phyloP scores from a whole-genome alignment of 75 land plant species.

The Sequoiadendron giganteum region DNA sequence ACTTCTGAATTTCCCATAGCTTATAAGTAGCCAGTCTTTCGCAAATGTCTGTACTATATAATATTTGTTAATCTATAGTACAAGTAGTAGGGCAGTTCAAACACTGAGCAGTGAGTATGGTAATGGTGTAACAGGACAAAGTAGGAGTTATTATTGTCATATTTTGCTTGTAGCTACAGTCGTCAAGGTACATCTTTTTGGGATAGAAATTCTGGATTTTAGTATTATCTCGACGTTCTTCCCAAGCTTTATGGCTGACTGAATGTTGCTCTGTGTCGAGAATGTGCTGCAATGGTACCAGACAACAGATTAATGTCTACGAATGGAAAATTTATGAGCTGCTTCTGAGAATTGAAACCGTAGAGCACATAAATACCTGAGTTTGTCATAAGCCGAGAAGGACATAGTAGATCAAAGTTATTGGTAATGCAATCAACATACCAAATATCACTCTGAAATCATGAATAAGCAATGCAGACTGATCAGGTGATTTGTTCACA shows the following conservation, averaged over 20 bases:
- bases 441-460: constrained; percentile 32
- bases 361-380: not conserved
- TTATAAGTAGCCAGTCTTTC: too few species aligned
- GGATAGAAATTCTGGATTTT: not conserved
- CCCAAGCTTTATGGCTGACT: not conserved
- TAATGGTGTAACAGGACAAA: not conserved
- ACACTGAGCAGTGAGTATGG: not conserved
- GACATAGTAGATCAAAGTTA: constrained; percentile 25
- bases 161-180: not conserved
- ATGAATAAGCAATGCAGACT: not conserved
- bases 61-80: not conserved
- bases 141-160: not conserved
- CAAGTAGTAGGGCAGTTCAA: not conserved
- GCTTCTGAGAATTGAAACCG: not conserved
- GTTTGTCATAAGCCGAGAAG: constrained; percentile 17
- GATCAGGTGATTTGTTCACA: not conserved
- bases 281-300: not conserved
- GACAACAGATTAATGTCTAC: not conserved
- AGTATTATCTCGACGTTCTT: not conserved
- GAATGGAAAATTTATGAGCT: not conserved
- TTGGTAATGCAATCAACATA: constrained; percentile 34
- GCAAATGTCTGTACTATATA: too few species aligned
- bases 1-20: too few species aligned
- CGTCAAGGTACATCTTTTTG: not conserved
- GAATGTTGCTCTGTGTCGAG: not conserved